Conservation (phyloP, 2,329 filamentous ascomycete genomes). For the Calycina marina region DNA sequence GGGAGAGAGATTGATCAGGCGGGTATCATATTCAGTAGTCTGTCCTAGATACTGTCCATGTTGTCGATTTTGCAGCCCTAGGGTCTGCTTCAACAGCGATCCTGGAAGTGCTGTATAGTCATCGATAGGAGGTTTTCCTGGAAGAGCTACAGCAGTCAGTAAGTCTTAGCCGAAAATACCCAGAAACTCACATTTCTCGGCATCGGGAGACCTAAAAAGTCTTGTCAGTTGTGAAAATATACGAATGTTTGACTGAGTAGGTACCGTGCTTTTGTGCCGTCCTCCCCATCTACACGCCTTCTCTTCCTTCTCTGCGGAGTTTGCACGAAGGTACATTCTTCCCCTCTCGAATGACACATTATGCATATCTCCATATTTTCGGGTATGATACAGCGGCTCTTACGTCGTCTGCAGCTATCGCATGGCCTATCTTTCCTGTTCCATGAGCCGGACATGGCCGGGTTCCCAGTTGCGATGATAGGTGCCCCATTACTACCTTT, state of each 20-base stretch:
- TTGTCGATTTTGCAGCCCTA: slow-evolving; percentile 61
- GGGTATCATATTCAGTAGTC: slow-evolving; percentile 70
- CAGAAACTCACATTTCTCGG: slow-evolving; percentile 8
- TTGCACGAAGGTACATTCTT: slow-evolving; percentile 62
- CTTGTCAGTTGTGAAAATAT: no score
- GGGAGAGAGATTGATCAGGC: slow-evolving; percentile 61
- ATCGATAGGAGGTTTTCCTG: slow-evolving; percentile 12
- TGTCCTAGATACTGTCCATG: slow-evolving; percentile 70
- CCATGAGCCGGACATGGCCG: no score
- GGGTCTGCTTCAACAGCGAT: slow-evolving; percentile 48
- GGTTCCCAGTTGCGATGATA: no score
- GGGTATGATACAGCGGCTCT: slow-evolving; percentile 51
- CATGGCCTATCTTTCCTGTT: slow-evolving; percentile 49
- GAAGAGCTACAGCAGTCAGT: slow-evolving; percentile 6
- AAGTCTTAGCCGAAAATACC: neutral
- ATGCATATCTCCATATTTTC: slow-evolving; percentile 58
- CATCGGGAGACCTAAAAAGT: slow-evolving; percentile 7
- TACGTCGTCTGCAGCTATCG: slow-evolving; percentile 34
- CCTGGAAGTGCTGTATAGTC: slow-evolving; percentile 46
- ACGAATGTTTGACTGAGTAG: no score
- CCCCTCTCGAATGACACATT: slow-evolving; percentile 59
- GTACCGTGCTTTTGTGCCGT: slow-evolving; percentile 12
- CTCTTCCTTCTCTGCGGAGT: slow-evolving; percentile 66
- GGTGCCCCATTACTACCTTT: no score
- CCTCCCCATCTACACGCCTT: slow-evolving; percentile 44